Conservation (phyloP, 2,329 filamentous ascomycete species). For the Metarhizium rileyi region DNA sequence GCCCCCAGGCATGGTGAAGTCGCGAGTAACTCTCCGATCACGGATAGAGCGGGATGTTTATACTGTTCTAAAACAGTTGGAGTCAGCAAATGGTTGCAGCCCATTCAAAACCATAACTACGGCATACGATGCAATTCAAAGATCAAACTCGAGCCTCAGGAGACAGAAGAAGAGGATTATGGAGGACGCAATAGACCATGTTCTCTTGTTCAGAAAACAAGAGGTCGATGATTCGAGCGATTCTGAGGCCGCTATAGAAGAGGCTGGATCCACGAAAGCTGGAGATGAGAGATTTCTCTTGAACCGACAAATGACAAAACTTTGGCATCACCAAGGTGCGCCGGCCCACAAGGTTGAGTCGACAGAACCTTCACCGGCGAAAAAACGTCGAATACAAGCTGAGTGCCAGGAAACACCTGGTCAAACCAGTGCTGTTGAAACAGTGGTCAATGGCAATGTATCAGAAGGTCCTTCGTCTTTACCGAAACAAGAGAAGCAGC, state of each 20-base stretch:
- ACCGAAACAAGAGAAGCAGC: conserved; percentile 19
- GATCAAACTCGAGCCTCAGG: conserved; percentile 78
- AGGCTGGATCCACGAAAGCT: conserved; percentile 20
- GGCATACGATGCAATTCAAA: conserved; percentile 72
- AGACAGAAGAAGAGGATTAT: conserved; percentile 72
- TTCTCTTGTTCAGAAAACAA: conserved; percentile 63
- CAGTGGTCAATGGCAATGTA: not conserved
- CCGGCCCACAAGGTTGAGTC: conserved; percentile 7
- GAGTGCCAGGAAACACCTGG: conserved; percentile 16
- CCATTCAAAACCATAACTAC: conserved; percentile 39
- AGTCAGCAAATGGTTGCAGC: conserved; percentile 47
- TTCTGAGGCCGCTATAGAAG: conserved; percentile 38
- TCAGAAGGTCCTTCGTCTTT: not conserved
- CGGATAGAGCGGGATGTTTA: conserved; percentile 63
- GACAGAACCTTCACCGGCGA: conserved; percentile 17
- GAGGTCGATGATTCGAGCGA: conserved; percentile 46
- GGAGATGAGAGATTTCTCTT: conserved; percentile 29
- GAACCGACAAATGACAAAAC: conserved; percentile 32
- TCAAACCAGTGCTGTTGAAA: conserved; percentile 5
- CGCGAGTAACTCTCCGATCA: conserved; percentile 14
- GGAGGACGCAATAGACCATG: conserved; percentile 77
- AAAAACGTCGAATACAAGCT: conserved; percentile 23
- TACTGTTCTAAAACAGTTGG: conserved; percentile 66
- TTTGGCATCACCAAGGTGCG: conserved; percentile 24
- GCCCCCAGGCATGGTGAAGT: not conserved